Evolutionary conservation across 2,329 filamentous ascomycete genomes (phyloP), one percentile per base, ranked within the genome.

Genomic region (Sclerotinia sclerotiorum): DNA sequence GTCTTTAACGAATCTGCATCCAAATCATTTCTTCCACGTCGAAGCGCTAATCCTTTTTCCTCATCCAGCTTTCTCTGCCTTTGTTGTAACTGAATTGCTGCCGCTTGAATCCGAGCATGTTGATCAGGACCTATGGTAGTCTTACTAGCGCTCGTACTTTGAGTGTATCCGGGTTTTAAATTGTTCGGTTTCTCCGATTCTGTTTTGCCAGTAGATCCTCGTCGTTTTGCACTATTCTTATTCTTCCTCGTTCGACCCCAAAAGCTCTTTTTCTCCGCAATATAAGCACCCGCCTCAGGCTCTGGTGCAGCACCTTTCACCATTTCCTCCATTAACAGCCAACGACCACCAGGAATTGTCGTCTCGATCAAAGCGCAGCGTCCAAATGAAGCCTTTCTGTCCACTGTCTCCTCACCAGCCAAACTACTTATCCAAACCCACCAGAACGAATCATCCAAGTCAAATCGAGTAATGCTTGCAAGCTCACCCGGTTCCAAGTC

Each of bases 341-440:
- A 99, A 71, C 89, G 90, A 29, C 93, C 92, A 66, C 88, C 87
- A 54, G 85, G 83, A 70, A 98, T 95, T 19, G 87, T 84, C 0
- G 95, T 98, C 79, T 99, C 95, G 57, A 98, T 86, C 51, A 99
- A 85, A 27, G 95, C 93, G 76, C 95, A 99, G 71, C 95, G 87
- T 49, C 95, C 95, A 78, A 99, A 99, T 0, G 94, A 93, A 7
- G 94, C 90, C 78, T 99, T 99, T 70, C 95, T 88, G 58, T 90
- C 85, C 0, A 88, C 80, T 0, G 94, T 91, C 80, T 99, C 95
- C 76, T 99, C 95, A 0, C 89, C 91, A 1, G 94, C 93, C 75
- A 99, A 82, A 83, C 94, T 98, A 74, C 88, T 96, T 85, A 99
- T 98, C 95, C 95, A 99, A 5, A 98, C 95, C 94, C 95, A 98